Conservation (phyloP, 2,329 filamentous ascomycete genomes). For the Exophiala mesophila region DNA sequence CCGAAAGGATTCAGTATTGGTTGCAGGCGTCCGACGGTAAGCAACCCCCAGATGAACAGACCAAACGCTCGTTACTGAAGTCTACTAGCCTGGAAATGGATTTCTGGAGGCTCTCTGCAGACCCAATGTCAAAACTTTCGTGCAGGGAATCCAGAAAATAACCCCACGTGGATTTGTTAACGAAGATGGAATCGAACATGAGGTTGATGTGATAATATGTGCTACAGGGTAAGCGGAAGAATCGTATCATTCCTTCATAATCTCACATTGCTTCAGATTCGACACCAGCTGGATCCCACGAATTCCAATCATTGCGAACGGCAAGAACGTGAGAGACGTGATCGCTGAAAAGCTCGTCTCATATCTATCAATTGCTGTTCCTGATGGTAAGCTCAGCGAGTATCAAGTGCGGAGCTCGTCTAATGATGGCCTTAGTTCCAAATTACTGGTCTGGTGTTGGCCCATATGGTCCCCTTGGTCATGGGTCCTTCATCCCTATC, state of each 20-base stretch:
- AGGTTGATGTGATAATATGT: slow-evolving; percentile 20
- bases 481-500: slow-evolving; percentile 25
- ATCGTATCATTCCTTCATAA: background rate
- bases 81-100: slow-evolving; percentile 34
- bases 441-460: slow-evolving; percentile 27
- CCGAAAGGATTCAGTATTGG: background rate
- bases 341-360: background rate
- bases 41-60: background rate
- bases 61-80: background rate
- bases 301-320: slow-evolving; percentile 20
- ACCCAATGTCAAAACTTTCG: slow-evolving; percentile 30
- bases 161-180: slow-evolving; percentile 9
- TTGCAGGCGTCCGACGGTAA: background rate
- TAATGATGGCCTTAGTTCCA: slow-evolving; percentile 16
- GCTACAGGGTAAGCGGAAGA: slow-evolving; percentile 13
- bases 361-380: slow-evolving; percentile 1
- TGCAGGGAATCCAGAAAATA: slow-evolving; percentile 2
- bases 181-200: slow-evolving; percentile 12
- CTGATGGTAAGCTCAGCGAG: background rate
- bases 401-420: slow-evolving; percentile 11
- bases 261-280: slow-evolving; percentile 27
- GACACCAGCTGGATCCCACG: slow-evolving; percentile 28
- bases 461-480: slow-evolving; percentile 23
- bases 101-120: slow-evolving; percentile 30
- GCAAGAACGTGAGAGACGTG: slow-evolving; percentile 24